A percentile compares a stretch with the other conserved stretches of the same genome.
These are phyloP conservation scores for Thelonectria blattea DNA, from an alignment of 2,329 filamentous ascomycete genomes.

Conservation along the genomic window DNA sequence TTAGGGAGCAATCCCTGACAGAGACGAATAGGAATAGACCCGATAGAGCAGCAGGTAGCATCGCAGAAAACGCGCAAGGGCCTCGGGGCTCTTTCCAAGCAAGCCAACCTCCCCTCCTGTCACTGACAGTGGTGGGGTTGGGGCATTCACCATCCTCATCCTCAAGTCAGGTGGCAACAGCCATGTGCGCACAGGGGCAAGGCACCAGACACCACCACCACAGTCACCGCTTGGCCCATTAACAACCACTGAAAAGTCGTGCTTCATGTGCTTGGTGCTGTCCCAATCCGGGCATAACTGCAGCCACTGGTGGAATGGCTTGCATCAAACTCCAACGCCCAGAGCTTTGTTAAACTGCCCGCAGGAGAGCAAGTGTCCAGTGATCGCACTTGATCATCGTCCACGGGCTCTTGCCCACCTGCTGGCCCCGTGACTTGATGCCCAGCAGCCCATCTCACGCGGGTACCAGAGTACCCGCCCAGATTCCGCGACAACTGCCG, in stretches of 20 bases:
- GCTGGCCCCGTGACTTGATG: conserved; percentile 30
- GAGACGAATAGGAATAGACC: not conserved
- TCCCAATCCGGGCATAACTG: not conserved
- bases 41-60: not conserved
- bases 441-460: conserved; percentile 24
- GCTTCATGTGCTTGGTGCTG: not conserved
- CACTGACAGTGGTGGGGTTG: conserved; percentile 15
- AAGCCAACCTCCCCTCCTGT: conserved; percentile 1
- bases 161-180: conserved; percentile 20
- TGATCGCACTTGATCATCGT: conserved; percentile 37
- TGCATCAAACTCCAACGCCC: not conserved
- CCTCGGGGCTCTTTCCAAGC: not conserved
- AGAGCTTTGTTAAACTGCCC: conserved; percentile 2
- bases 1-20: not conserved
- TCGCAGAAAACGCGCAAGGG: not conserved
- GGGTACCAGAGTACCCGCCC: conserved; percentile 12
- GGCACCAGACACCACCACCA: conserved; percentile 13
- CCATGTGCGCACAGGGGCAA: conserved; percentile 16
- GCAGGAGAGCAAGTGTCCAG: conserved; percentile 16
- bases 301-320: not conserved
- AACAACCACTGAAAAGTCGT: not conserved
- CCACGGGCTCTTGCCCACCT: conserved; percentile 25
- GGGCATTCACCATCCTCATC: conserved; percentile 8
- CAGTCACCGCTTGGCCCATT: conserved; percentile 1
- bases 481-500: conserved; percentile 5